Conservation (phyloP, 768 basidiomycete genomes). For the Tricholoma furcatifolium region DNA sequence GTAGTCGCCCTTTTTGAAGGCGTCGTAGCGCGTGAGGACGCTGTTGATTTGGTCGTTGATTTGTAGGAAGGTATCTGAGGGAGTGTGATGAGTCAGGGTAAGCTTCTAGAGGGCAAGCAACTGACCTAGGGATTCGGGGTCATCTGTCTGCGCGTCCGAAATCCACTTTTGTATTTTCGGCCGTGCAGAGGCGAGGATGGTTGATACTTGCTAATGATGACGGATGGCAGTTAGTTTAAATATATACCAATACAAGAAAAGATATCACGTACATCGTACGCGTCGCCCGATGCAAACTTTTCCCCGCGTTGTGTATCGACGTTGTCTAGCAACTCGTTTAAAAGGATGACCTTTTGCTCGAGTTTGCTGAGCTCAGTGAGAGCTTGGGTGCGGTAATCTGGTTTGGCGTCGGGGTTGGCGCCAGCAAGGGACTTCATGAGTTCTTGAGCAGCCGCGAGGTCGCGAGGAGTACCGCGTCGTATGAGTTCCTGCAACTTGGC, state of each 20-base stretch:
- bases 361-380: constrained; percentile 90
- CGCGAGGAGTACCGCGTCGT: constrained; percentile 91
- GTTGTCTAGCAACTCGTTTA: constrained; percentile 97
- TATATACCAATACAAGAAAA: not conserved
- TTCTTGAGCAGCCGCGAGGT: constrained; percentile 93
- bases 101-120: not conserved
- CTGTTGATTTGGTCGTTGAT: constrained; percentile 99
- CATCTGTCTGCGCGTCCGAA: constrained; percentile 86
- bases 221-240: constrained; percentile 3
- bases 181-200: constrained; percentile 74
- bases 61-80: constrained; percentile 85
- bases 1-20: constrained; percentile 92
- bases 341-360: constrained; percentile 91
- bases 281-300: constrained; percentile 84
- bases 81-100: constrained; percentile 1
- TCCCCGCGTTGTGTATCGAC: constrained; percentile 72
- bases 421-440: constrained; percentile 96
- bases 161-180: constrained; percentile 99
- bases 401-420: constrained; percentile 91
- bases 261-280: constrained; percentile 73
- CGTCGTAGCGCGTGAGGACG: constrained; percentile 85
- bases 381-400: constrained; percentile 90
- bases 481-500: constrained; percentile 99
- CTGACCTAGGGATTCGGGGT: constrained; percentile 86
- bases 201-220: constrained; percentile 76